Conservation (phyloP, 129 eudicot genomes). For the Flaveria linearis region DNA sequence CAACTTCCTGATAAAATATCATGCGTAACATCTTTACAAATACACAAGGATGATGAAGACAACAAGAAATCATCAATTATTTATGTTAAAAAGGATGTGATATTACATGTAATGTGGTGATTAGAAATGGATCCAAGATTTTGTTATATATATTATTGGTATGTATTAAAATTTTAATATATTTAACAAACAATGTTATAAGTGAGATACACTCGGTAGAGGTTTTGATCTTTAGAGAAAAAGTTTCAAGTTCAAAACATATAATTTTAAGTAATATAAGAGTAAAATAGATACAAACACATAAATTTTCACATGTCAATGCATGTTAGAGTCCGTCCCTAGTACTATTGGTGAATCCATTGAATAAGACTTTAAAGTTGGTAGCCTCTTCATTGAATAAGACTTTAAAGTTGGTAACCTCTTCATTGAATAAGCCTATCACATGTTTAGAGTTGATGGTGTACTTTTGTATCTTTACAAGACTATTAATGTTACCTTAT, state of each 20-base stretch:
- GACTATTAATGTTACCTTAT: neutral
- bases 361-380: neutral
- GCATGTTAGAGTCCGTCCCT: neutral
- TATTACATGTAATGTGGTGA: too few species aligned
- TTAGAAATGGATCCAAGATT: too few species aligned
- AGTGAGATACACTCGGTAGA: neutral
- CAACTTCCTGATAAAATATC: slow-evolving; percentile 50
- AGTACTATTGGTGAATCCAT: neutral
- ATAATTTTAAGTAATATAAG: too few species aligned
- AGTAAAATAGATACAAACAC: neutral
- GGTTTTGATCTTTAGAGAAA: too few species aligned
- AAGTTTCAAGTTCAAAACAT: too few species aligned
- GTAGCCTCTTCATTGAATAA: neutral
- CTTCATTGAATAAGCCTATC: neutral
- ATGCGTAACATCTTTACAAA: neutral
- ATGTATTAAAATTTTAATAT: too few species aligned
- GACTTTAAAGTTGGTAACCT: neutral
- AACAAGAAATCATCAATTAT: neutral
- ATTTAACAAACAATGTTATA: too few species aligned
- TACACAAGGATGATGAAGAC: neutral
- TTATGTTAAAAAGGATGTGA: neutral
- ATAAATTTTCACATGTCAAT: neutral
- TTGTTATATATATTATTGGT: too few species aligned
- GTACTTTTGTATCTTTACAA: neutral
- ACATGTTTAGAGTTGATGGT: neutral